These are phyloP conservation scores for Aspergillus incahuasiensis DNA, from an alignment of 495 filamentous ascomycete genomes.

Conservation along the genomic window DNA sequence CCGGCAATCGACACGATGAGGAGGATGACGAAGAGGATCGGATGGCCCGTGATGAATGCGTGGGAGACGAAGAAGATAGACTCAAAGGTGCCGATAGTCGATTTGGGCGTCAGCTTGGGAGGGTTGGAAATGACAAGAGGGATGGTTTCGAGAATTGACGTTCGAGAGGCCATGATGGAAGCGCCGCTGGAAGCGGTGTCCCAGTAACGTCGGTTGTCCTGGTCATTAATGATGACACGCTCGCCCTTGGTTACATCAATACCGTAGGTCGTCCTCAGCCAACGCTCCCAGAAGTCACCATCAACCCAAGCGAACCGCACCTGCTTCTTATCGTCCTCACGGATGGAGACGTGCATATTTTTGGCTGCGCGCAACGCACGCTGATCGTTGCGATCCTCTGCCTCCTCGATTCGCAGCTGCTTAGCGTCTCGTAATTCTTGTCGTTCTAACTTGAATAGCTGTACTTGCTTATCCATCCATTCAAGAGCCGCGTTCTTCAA, in stretches of 20 bases:
- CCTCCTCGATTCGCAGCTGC: constrained; percentile 92
- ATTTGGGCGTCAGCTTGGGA: constrained; percentile 81
- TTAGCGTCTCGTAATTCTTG: constrained; percentile 92
- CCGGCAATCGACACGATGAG: constrained; percentile 45
- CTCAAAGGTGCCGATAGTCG: constrained; percentile 71
- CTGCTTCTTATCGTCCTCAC: constrained; percentile 78
- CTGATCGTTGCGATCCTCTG: constrained; percentile 89
- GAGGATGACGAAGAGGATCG: constrained; percentile 61
- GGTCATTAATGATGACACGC: constrained; percentile 92
- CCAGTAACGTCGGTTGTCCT: constrained; percentile 94
- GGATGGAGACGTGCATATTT: constrained; percentile 84
- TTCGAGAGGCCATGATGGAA: constrained; percentile 81
- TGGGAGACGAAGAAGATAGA: constrained; percentile 73
- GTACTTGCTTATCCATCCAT: constrained; percentile 95
- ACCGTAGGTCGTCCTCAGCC: constrained; percentile 91
- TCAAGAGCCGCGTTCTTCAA: constrained; percentile 93
- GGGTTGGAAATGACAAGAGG: constrained; percentile 69
- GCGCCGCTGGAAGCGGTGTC: constrained; percentile 84
- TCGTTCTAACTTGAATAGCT: constrained; percentile 82
- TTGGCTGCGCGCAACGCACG: constrained; percentile 83
- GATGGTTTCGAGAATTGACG: constrained; percentile 91
- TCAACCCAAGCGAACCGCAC: constrained; percentile 99
- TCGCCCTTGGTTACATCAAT: constrained; percentile 82
- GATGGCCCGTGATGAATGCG: constrained; percentile 63
- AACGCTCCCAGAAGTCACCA: constrained; percentile 94